Base-by-base conservation (phyloP, 129 eudicot species). In the Kitagawia praeruptora region DNA sequence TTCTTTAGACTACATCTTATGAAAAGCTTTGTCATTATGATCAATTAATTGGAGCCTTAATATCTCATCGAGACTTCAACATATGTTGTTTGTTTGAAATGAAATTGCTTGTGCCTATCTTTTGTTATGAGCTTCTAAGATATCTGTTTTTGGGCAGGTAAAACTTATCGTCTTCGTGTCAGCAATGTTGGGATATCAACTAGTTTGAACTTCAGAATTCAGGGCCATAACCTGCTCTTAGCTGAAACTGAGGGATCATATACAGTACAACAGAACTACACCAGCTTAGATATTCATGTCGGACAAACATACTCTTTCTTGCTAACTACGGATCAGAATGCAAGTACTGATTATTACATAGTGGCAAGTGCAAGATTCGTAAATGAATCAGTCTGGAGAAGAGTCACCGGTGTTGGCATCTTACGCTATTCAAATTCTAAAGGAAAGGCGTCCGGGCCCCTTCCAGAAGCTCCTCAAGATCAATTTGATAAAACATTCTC, bases 181-280 rank as follows among this genome's bases (percentile, higher is more conserved):
- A 92, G 93, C 88, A 93, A 93, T 47, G 98, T 93, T 61, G 98
- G 98, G 75, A 82, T 91, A 28, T 91, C 98, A 69, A 93, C 98
- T 82, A 93, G 98, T 82, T 86, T 93, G 88, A 93, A 93, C 86
- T 93, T 93, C 85, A 88, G 98, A 84, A 93, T 93, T 82, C 98
- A 93, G 77, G 88, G 76, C 87, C 98, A 93, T 83, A 93, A 93
- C 82, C 79, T 93, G 80, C 97, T 91, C 64, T 80, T 93, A 56
- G 91, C 96, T 12, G 98, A 93, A 85, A 77, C 91, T 18, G 98
- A 93, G 81, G 98, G 98, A 31, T 93, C 98, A 19, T 93, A 93
- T 81, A 93, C 97, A 0, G 98, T 93, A 63, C 98, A 93, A 71
- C 98, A 93, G 82, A 91, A 93, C 82, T 93, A 91, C 82, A 87